These are phyloP conservation scores for Scheffersomyces titani DNA, from an alignment of 1,139 yeast genomes.

Conservation along the genomic window DNA sequence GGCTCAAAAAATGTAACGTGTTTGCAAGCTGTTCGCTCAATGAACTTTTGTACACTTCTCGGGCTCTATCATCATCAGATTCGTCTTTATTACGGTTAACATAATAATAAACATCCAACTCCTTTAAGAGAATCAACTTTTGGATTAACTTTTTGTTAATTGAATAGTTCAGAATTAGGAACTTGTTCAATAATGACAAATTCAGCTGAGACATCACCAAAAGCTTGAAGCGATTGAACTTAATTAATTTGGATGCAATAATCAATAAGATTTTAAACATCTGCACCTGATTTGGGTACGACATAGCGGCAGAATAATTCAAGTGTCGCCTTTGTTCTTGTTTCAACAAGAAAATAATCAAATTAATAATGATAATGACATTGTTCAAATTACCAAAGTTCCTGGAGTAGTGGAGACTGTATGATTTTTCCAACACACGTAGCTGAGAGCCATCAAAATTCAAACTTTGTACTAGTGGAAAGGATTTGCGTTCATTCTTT, in stretches of 20 bases:
- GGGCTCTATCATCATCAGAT: background rate
- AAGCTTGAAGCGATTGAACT: slow-evolving; percentile 25
- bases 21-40: slow-evolving; percentile 5
- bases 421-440: slow-evolving; percentile 7
- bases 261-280: slow-evolving; percentile 38
- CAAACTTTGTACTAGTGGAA: slow-evolving; percentile 9
- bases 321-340: slow-evolving; percentile 12
- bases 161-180: slow-evolving; percentile 36
- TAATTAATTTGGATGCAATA: slow-evolving; percentile 30
- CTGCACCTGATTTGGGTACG: slow-evolving; percentile 11
- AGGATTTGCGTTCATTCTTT: background rate
- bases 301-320: slow-evolving; percentile 1
- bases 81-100: background rate
- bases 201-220: slow-evolving; percentile 27
- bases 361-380: slow-evolving; percentile 19
- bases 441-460: slow-evolving; percentile 16
- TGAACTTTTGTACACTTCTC: background rate
- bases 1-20: slow-evolving; percentile 27
- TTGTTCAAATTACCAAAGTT: slow-evolving; percentile 11
- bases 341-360: slow-evolving; percentile 28
- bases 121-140: slow-evolving; percentile 34
- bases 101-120: slow-evolving; percentile 20
- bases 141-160: slow-evolving; percentile 41
- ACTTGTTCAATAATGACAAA: slow-evolving; percentile 26
- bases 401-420: slow-evolving; percentile 8